Conservation (phyloP, 1,284 basidiomycete species). For the Anthracocystis setariae region DNA sequence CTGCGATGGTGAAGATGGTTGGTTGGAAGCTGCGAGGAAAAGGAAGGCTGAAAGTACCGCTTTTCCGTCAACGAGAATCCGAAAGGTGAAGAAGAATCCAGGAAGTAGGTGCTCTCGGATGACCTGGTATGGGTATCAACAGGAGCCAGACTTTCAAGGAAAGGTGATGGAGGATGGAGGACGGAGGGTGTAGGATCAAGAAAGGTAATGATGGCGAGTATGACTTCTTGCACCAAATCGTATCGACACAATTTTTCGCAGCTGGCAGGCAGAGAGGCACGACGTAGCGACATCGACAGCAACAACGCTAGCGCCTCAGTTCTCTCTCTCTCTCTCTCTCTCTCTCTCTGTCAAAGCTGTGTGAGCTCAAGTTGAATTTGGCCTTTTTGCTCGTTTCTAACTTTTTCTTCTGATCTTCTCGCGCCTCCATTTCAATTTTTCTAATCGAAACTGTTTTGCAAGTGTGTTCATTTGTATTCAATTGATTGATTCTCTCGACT, state of each 20-base stretch:
- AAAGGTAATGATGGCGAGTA: constrained; percentile 38
- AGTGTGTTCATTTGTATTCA: neutral
- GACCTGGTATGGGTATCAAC: neutral
- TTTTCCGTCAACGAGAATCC: constrained; percentile 36
- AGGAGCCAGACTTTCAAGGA: constrained; percentile 43
- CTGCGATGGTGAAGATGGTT: no score
- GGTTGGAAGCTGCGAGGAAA: constrained; percentile 34
- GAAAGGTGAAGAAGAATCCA: constrained; percentile 20
- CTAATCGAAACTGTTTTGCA: neutral
- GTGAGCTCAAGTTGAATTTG: no score
- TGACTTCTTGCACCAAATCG: no score
- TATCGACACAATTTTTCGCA: constrained; percentile 35
- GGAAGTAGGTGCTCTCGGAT: constrained; percentile 31
- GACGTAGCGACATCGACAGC: neutral
- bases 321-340: neutral
- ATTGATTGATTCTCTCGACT: no score
- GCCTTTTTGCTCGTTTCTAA: no score
- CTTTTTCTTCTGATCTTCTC: constrained; percentile 10
- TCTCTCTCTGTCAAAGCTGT: neutral
- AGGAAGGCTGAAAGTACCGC: constrained; percentile 43
- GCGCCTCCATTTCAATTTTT: constrained; percentile 3
- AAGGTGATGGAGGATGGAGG: constrained; percentile 21
- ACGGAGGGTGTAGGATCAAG: no score
- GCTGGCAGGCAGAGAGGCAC: neutral
- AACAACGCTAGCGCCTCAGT: no score